Conservation (phyloP, 768 basidiomycete species). For the Leccinum disarticulatum region DNA sequence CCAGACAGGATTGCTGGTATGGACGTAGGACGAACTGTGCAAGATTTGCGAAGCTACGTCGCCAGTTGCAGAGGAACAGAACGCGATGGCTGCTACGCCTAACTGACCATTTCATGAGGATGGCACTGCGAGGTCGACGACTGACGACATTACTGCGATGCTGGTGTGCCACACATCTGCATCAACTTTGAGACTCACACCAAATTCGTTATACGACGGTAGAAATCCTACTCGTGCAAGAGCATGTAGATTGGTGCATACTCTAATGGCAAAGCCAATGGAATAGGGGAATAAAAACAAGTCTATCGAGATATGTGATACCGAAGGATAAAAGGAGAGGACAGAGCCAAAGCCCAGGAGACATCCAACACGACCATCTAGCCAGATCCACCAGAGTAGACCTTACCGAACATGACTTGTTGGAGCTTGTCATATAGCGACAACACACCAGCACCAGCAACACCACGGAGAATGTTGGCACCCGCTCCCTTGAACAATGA, state of each 20-base stretch:
- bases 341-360: constrained; percentile 32
- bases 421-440: constrained; percentile 99
- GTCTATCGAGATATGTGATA: constrained; percentile 32
- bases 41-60: constrained; percentile 10
- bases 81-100: constrained; percentile 1
- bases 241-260: constrained; percentile 26
- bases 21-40: constrained; percentile 57
- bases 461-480: constrained; percentile 96
- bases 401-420: constrained; percentile 95
- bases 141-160: not conserved
- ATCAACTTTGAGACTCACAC: not conserved
- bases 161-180: not conserved
- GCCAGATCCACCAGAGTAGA: constrained; percentile 87
- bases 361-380: constrained; percentile 17
- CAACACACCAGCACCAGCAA: constrained; percentile 99
- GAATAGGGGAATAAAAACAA: constrained; percentile 34
- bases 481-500: constrained; percentile 99
- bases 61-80: not conserved
- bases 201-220: constrained; percentile 19
- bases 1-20: constrained; percentile 82
- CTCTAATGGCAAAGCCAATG: constrained; percentile 21
- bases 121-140: not conserved
- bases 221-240: constrained; percentile 21
- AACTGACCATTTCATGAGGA: constrained; percentile 14
- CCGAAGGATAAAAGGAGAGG: constrained; percentile 27